These are phyloP conservation scores for Ambrosia trifida DNA, from an alignment of 129 eudicot genomes.

Conservation along the genomic window DNA sequence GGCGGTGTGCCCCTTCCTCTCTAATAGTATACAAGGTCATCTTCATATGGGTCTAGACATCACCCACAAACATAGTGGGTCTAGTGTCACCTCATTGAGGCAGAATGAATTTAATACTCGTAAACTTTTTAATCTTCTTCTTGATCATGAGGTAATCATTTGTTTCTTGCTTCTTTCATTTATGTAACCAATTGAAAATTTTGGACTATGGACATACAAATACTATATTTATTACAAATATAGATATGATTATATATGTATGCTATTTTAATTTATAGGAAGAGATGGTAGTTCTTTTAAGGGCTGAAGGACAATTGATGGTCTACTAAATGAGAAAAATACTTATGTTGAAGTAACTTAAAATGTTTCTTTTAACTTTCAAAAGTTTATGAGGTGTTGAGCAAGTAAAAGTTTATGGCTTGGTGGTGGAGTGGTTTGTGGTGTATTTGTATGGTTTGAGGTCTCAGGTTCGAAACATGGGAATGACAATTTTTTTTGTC, in stretches of 20 bases:
- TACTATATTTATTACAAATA: neutral
- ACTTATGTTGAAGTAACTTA: no score
- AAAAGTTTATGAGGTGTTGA: slow-evolving; percentile 1
- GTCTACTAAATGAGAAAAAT: neutral
- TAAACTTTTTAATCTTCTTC: slow-evolving; percentile 34
- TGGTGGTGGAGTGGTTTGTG: no score
- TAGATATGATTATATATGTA: neutral
- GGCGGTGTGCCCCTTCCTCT: no score
- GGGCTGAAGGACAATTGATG: neutral
- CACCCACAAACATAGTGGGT: slow-evolving; percentile 71
- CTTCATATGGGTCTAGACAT: slow-evolving; percentile 41
- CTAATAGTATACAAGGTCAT: slow-evolving; percentile 37
- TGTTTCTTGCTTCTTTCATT: slow-evolving; percentile 8
- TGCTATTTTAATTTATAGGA: neutral
- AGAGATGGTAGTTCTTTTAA: neutral
- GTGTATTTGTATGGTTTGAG: no score
- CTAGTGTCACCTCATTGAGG: slow-evolving; percentile 53
- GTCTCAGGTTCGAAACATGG: no score
- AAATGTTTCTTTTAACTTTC: neutral
- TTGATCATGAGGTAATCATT: slow-evolving; percentile 43
- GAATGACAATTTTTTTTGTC: no score
- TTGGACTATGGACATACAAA: no score
- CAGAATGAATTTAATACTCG: slow-evolving; percentile 39
- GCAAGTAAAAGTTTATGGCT: no score
- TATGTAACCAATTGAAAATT: neutral